These are phyloP conservation scores for Hymenoscyphus fructigenus DNA, from an alignment of 2,329 filamentous ascomycete genomes.

Conservation along the genomic window DNA sequence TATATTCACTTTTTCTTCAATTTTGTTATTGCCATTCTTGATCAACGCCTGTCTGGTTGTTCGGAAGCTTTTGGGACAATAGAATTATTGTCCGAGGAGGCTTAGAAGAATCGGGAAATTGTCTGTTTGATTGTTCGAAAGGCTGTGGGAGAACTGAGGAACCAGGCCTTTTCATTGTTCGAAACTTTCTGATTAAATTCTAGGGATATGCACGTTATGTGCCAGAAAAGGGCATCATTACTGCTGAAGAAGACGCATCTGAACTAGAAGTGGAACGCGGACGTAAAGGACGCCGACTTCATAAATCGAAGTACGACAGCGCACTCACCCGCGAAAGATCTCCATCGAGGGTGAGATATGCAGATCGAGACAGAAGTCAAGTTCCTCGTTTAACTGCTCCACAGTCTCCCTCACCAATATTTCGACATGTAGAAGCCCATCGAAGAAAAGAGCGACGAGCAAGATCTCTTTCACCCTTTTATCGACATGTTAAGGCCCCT, in stretches of 20 bases:
- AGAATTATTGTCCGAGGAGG: too few species aligned
- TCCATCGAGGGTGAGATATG: not conserved
- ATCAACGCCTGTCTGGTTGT: too few species aligned
- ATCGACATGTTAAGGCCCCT: too few species aligned
- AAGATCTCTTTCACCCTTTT: too few species aligned
- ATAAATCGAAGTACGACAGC: not conserved
- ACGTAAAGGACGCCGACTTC: slow-evolving; percentile 14
- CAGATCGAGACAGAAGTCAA: not conserved
- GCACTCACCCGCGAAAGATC: not conserved
- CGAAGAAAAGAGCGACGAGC: too few species aligned
- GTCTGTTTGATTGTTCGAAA: too few species aligned
- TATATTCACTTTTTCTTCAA: not conserved
- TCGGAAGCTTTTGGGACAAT: too few species aligned
- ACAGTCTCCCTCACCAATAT: not conserved
- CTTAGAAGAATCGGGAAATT: too few species aligned
- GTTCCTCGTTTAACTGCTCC: not conserved
- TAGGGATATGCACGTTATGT: slow-evolving; percentile 4
- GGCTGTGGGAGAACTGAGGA: not conserved
- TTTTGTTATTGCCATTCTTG: not conserved
- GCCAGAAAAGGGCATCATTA: slow-evolving; percentile 16
- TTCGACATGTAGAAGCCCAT: not conserved
- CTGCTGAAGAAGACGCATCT: slow-evolving; percentile 19
- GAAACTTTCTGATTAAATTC: not conserved
- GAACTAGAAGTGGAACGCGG: slow-evolving; percentile 11
- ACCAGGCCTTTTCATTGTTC: not conserved